These are phyloP conservation scores for Strobilomyces echinocephalus DNA, from an alignment of 768 basidiomycete species.

Conservation along the genomic window DNA sequence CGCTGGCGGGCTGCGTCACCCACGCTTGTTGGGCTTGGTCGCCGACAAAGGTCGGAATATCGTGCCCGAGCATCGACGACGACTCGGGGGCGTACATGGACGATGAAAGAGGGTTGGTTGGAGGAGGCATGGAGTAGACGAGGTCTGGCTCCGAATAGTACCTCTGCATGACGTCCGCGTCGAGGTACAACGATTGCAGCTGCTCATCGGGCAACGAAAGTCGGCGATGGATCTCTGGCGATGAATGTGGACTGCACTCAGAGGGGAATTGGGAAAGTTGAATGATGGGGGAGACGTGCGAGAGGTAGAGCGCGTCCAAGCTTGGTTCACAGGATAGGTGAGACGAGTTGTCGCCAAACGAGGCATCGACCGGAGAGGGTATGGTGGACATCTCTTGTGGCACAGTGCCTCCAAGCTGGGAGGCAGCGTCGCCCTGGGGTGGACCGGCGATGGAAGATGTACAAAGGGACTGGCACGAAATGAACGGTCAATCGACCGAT, in stretches of 20 bases:
- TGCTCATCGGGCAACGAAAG: constrained; percentile 21
- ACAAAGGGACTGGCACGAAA: constrained; percentile 41
- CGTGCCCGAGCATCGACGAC: constrained; percentile 5
- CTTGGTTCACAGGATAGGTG: constrained; percentile 11
- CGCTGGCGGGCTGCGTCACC: constrained; percentile 6
- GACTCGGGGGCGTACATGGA: constrained; percentile 20
- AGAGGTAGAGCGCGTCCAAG: constrained; percentile 17
- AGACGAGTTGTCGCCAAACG: constrained; percentile 6
- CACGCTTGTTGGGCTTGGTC: constrained; percentile 12
- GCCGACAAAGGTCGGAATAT: constrained; percentile 14
- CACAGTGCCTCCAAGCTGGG: constrained; percentile 30
- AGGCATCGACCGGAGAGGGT: constrained; percentile 17
- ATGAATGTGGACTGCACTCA: constrained; percentile 11
- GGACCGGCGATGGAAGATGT: constrained; percentile 33
- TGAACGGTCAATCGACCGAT: neutral
- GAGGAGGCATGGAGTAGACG: constrained; percentile 8
- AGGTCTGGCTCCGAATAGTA: constrained; percentile 19
- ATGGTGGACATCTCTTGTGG: neutral
- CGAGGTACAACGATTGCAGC: constrained; percentile 20
- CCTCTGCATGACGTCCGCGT: constrained; percentile 17
- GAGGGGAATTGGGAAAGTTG: constrained; percentile 18
- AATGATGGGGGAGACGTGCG: constrained; percentile 17
- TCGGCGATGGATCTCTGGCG: constrained; percentile 11
- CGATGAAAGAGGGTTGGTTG: constrained; percentile 7
- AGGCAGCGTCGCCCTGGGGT: constrained; percentile 19